Conservation (phyloP, 805 yeast species). For the Kuraishia borneana region DNA sequence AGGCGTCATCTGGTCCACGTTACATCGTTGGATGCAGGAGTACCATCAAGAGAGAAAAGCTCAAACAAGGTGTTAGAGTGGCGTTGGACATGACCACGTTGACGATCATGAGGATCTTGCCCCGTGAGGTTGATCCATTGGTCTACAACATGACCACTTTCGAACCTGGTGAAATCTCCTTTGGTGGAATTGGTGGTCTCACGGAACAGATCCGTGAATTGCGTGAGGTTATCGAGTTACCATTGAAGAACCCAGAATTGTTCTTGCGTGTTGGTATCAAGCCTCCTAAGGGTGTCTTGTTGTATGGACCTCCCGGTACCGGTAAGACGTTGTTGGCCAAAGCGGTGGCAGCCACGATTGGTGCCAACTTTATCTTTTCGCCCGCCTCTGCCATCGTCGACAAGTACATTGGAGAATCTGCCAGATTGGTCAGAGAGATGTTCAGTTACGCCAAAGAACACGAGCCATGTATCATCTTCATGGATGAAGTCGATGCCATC, state of each 20-base stretch:
- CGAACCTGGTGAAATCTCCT: conserved; percentile 95
- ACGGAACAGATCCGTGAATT: conserved; percentile 92
- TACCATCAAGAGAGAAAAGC: conserved; percentile 70
- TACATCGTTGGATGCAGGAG: conserved; percentile 96
- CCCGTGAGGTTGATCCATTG: conserved; percentile 96
- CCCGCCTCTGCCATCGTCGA: conserved; percentile 98
- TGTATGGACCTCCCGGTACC: conserved; percentile 98
- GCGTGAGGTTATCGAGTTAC: conserved; percentile 95
- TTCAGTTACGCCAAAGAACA: conserved; percentile 96
- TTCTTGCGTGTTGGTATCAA: conserved; percentile 93
- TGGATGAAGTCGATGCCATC: conserved; percentile 98
- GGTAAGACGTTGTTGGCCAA: conserved; percentile 94
- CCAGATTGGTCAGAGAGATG: conserved; percentile 95
- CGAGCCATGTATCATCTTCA: conserved; percentile 94
- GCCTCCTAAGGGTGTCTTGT: conserved; percentile 96
- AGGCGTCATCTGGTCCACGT: conserved; percentile 95
- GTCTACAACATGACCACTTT: conserved; percentile 97
- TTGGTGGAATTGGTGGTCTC: conserved; percentile 92
- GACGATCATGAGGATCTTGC: conserved; percentile 94
- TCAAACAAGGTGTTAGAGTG: conserved; percentile 91
- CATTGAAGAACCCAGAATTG: conserved; percentile 92
- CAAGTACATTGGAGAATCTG: conserved; percentile 96
- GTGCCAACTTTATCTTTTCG: conserved; percentile 95
- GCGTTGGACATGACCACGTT: conserved; percentile 96
- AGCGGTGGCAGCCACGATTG: conserved; percentile 97